Base-by-base conservation (phyloP, 768 basidiomycete species). In the Trametes punicea region DNA sequence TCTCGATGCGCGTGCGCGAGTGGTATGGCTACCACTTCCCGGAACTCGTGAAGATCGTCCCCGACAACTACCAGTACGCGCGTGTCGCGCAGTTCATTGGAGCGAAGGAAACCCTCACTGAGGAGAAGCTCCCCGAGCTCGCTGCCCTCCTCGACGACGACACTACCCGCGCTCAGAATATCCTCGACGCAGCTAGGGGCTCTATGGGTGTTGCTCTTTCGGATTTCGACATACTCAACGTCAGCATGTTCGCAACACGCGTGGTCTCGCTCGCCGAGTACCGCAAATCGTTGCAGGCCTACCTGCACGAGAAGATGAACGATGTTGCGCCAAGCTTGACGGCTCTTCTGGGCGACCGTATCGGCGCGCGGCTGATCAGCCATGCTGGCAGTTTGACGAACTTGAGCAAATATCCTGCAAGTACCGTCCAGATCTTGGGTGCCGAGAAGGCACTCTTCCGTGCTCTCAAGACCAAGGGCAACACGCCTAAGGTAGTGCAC, bases 1-100 rank as follows among this genome's bases (percentile, higher is more conserved):
- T 98, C 71, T 89, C 94, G 18, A 98, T 98, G 96, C 90, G 96
- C 30, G 86, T 97, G 47, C 81, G 96, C 65, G 96, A 98, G 71
- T 98, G 96, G 96, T 98, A 98, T 71, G 96, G 96, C 6, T 98
- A 95, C 76, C 96, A 98, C 71, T 98, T 97, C 79, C 96, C 96
- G 34, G 96, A 98, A 74, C 88, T 98, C 63, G 82, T 96, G 75
- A 87, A 81, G 59, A 79, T 98, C 67, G 93, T 98, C 1, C 84
- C 94, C 53, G 96, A 98, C 73, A 96, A 97, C 70, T 85, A 92
- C 73, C 86, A 90, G 67, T 98, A 97, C 69, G 94, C 95, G n/a
- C 80, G 79, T 15, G 80, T 85, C 15, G 90, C 84, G 13, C 83
- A 87, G 64, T 85, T 93, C 67, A 90, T 98, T 61, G 93, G 94